Evolutionary conservation across 1,139 yeast genomes (phyloP), one percentile per base, ranked within the genome.

Genomic region (Yamadazyma buinensis): DNA sequence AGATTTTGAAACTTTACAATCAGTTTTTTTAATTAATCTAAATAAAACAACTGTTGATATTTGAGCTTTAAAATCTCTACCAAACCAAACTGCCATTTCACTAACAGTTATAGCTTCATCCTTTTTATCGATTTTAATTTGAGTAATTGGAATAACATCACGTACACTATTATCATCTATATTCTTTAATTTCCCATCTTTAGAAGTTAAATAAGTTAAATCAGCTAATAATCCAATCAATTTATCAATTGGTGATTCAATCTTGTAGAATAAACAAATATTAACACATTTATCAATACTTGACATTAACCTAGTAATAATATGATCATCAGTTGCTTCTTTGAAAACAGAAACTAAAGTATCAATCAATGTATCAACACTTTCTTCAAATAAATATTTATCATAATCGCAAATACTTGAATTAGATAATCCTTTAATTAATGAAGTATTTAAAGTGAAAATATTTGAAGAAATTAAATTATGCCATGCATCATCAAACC

Each of bases 401-500:
- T 92, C 96, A 52, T 82, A 85, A 26, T 64, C 63, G 41, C 67
- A 58, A 17, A 64, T 42, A n/a, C 42, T 44, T 19, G 59, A 58
- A 5, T 51, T 48, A 23, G 51, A 51, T 26, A 51, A 51, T 5
- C 47, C 44, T 15, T 49, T 40, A 11, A 29, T 27, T 7, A 28
- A 22, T 3, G 40, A 34, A 22, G 20, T 21, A 9, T 29, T 21
- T 3, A 25, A 20, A 9, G 15, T 26, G 17, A 32, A 28, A 8
- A 51, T 51, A 44, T 68, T 76, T 49, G 79, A 56, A 2, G 87
- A 75, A 35, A 90, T 76, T 44, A 87, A 62, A 43, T 85, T 84
- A 49, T 84, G 84, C 99, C 99, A 94, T 13, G 84, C 80, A 52
- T 85, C 92, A 53, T 90, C 97, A 60, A 90, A 92, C 80, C 95